Conservation (phyloP, 2,329 filamentous ascomycete genomes). For the Ustulina deusta region DNA sequence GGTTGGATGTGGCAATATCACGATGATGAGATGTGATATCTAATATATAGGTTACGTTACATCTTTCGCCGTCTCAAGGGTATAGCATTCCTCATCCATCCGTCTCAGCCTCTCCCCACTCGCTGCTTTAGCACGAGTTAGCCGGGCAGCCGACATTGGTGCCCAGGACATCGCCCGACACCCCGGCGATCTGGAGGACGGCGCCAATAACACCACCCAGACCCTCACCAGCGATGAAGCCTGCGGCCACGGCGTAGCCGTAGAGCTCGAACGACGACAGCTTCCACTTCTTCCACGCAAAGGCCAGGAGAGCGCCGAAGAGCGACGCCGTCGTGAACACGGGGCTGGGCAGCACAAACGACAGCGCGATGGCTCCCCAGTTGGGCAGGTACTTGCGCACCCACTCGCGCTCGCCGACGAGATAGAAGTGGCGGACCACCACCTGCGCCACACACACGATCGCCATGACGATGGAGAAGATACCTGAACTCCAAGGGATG, state of each 20-base stretch:
- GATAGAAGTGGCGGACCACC: constrained; percentile 66
- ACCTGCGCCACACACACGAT: constrained; percentile 64
- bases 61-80: constrained; percentile 33
- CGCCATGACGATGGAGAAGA: constrained; percentile 69
- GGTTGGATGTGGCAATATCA: background rate
- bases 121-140: constrained; percentile 44
- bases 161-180: constrained; percentile 51
- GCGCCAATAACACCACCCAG: constrained; percentile 72
- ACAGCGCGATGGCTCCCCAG: constrained; percentile 70
- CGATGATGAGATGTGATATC: constrained; percentile 29
- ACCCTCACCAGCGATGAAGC: constrained; percentile 72
- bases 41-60: constrained; percentile 25
- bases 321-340: constrained; percentile 70
- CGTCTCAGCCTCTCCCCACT: background rate
- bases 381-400: constrained; percentile 69
- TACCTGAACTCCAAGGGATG: constrained; percentile 66
- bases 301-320: constrained; percentile 65
- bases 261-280: constrained; percentile 67
- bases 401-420: constrained; percentile 65
- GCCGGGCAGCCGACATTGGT: constrained; percentile 51
- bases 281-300: constrained; percentile 66
- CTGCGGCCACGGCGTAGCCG: constrained; percentile 69
- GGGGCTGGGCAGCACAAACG: constrained; percentile 68
- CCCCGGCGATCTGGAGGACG: constrained; percentile 50
- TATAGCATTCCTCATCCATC: constrained; percentile 30